Percentiles rank a stretch among this genome's conserved stretches.
These are phyloP conservation scores for Perkinsus marinus DNA, from an alignment of 169 alveolate genomes.

Conservation along the genomic window DNA sequence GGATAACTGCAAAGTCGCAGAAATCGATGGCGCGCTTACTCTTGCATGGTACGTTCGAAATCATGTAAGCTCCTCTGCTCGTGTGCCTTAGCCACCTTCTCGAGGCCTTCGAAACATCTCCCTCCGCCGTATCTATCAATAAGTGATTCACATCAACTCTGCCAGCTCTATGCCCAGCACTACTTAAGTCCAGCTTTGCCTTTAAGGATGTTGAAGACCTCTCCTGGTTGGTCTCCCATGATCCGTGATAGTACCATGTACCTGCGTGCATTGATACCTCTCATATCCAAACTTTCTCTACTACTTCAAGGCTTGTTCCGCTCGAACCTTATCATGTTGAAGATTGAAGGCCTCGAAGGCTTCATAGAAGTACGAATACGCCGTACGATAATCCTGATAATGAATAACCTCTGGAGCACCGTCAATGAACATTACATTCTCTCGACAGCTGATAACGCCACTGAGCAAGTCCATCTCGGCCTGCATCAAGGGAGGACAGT, in stretches of 20 bases:
- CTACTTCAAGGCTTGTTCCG: conserved; percentile 36
- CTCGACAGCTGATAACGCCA: conserved; percentile 23
- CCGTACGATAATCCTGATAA: conserved; percentile 66
- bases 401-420: conserved; percentile 39
- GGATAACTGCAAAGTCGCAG: no score
- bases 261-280: conserved; percentile 31
- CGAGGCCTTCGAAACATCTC: neutral
- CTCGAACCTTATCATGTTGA: conserved; percentile 43
- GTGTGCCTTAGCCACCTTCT: neutral
- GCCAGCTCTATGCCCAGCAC: conserved; percentile 30
- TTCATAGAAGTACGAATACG: conserved; percentile 89
- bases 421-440: neutral
- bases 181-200: conserved; percentile 48
- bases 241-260: conserved; percentile 79
- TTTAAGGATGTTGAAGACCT: conserved; percentile 39
- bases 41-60: conserved; percentile 7
- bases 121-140: neutral
- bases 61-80: conserved; percentile 11
- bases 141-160: neutral
- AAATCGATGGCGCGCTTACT: no score
- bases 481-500: conserved; percentile 80
- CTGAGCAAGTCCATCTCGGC: conserved; percentile 72
- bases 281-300: conserved; percentile 5
- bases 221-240: conserved; percentile 66
- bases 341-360: conserved; percentile 80